Conservation (phyloP, 106 monocot species). For the Acanthochlamys bracteata region DNA sequence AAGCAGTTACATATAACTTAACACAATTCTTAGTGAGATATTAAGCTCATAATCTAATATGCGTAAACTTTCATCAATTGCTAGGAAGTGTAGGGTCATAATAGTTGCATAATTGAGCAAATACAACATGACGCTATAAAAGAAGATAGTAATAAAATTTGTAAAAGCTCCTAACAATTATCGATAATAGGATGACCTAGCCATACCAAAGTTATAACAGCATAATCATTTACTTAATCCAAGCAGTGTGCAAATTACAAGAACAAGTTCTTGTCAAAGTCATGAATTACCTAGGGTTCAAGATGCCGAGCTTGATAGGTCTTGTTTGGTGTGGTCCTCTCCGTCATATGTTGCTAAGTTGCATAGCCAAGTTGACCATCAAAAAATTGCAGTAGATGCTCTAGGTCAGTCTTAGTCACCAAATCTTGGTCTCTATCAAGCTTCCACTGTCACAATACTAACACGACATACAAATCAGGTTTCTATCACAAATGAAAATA, state of each 20-base stretch:
- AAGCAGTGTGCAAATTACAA: not conserved
- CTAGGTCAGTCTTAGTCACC: constrained; percentile 50
- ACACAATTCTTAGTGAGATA: too few relatives aligned
- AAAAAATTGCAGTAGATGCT: constrained; percentile 49
- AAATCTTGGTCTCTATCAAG: constrained; percentile 29
- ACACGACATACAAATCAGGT: not conserved
- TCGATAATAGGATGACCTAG: too few relatives aligned
- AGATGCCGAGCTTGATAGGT: constrained; percentile 69
- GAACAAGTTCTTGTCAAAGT: not conserved
- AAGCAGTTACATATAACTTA: too few relatives aligned
- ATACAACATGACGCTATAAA: too few relatives aligned
- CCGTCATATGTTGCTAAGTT: constrained; percentile 61
- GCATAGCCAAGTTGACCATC: constrained; percentile 40
- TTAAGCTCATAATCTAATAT: too few relatives aligned
- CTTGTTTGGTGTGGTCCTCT: constrained; percentile 63
- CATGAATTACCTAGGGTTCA: constrained; percentile 69
- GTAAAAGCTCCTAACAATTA: too few relatives aligned
- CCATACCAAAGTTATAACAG: too few relatives aligned
- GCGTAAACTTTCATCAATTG: too few relatives aligned
- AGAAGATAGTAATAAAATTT: too few relatives aligned
- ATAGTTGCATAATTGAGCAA: too few relatives aligned
- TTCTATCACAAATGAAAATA: too few relatives aligned
- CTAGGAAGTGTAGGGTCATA: too few relatives aligned
- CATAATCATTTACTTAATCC: not conserved
- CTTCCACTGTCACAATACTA: constrained; percentile 9